Base-by-base conservation (phyloP, 345 rosid genomes). In the Salix suchowensis region DNA sequence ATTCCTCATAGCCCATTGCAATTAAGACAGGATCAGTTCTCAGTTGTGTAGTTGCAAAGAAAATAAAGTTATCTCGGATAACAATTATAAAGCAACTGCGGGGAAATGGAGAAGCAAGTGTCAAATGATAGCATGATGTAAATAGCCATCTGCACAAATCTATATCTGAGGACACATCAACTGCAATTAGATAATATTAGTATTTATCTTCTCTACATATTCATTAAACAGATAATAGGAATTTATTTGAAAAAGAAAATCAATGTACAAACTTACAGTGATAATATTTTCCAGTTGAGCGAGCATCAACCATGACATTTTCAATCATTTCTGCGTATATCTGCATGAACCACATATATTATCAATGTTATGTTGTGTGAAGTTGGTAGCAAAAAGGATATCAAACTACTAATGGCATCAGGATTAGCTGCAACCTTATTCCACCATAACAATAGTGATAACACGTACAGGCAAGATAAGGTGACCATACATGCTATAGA, bases 251-350 rank as follows among this genome's bases (percentile, higher is more conserved):
- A 68, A 16, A 64, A 55, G 52, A 62, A 42, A 36, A 23, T 52
- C 44, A 19, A 68, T 18, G 30, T 44, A 76, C 52, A 42, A 19
- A 84, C 98, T 90, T 88, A 96, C 99, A 96, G 68, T 96, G 99
- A 75, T 96, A 96, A 80, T 96, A 94, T 75, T 96, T 96, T 82
- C 98, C 99, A 15, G 97, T 96, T 15, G 99, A 96, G 39, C 99
- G 90, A 65, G 99, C 97, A 88, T 96, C 98, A 73, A 87, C 90
- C 99, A 96, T 96, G 79, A 96, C 97, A 82, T 96, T 96, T 71
- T 95, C 99, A 81, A 96, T 96, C 98, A 94, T 91, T 83, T 96
- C 99, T 50, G 99, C 84, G 83, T 94, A 94, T 23, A 94, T 94
- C 98, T 96, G 89, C 87, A 84, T 9, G 24, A 19, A 40, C 39